Base-by-base conservation (phyloP, 805 yeast genomes). In the Teunomyces gatunensis region DNA sequence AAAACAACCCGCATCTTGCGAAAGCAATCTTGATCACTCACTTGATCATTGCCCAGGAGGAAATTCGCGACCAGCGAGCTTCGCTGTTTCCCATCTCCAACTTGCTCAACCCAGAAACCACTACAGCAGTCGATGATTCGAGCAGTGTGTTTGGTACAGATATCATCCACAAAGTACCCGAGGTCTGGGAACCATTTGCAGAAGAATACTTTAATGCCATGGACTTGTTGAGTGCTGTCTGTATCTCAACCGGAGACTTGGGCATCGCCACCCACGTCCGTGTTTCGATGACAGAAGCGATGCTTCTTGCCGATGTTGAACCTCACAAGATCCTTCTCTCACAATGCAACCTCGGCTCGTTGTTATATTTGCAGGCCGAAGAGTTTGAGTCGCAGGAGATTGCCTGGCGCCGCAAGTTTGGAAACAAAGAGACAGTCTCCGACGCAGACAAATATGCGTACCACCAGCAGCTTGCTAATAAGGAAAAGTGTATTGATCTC, bases 201-300 rank as follows among this genome's bases (percentile, higher is more conserved):
- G 88, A 85, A 48, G 96, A 89, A 56, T 78, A 86, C 52, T 84
- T 90, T 62, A 81, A 83, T 47, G 85, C 89, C 1, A 75, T 92
- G 64, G 96, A 90, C 55, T 59, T 88, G 47, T 79, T 84, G 54
- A 82, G 87, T 3, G 89, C 94, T 2, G 70, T 83, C 34, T 84
- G 87, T 51, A 65, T 89, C 47, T 76, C 85, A 1, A 73, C 81
- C 12, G 89, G 89, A n/a, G 89, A 86, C 60, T 68, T 82, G 44
- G 68, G 78, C 15, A 67, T 78, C 41, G 89, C 91, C 1, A 67
- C 83, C 15, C 70, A 79, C 44, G 74, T 85, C 40, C 84, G 84
- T 54, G 70, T 81, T 52, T 75, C 83, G 25, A 80, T 87, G 47
- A 82, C 85, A 7, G 81, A 80, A 57, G 78, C 87, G 75, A 87